Base-by-base conservation (phyloP, 2,329 filamentous ascomycete species). In the Aspergillus ruber region DNA sequence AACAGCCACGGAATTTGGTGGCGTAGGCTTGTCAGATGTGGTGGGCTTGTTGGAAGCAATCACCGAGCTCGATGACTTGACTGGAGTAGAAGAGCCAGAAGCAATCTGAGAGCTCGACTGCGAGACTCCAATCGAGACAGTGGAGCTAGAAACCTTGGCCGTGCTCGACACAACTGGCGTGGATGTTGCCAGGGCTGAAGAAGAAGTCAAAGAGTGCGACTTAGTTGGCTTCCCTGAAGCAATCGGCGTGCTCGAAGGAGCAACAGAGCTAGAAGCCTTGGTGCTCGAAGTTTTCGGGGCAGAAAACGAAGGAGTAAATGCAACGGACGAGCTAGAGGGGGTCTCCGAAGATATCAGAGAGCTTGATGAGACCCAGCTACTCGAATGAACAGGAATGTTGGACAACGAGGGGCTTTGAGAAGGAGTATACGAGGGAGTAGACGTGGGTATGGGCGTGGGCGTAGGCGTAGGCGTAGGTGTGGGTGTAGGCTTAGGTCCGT, bases 401-500 rank as follows among this genome's bases (percentile, higher is more conserved):
- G 46, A 44, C 4, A 39, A 20, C 6, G 43, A 27, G 8, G 42
- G 38, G n/a, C 32, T 42, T 6, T 18, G 17, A 3, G 4, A 13
- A 21, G 50, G 42, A 23, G 41, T 47, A 4, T 18, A 8, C 15
- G 35, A 38, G 13, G 50, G 32, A 9, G 39, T 43, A 3, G 45
- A 36, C 10, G 45, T 57, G 33, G 56, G 46, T 15, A 50, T 47
- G 9, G 56, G 54, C 13, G 54, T 54, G 40, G 56, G 46, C 13
- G 41, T 49, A 47, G 64, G 32, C 12, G 39, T 43, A 3, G 45
- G 39, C 10, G 45, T 57, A 27, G 56, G 46, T 15, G 50, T 47
- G 9, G 56, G 54, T 12, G 54, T 54, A 41, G 56, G 46, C 13
- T 42, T 49, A 47, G 64, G 63, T 48, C 57, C 60, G 44, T 48